Percentiles rank a stretch among this genome's conserved stretches.
phyloP scores from a whole-genome alignment of 768 basidiomycete species.

The Lactifluus pinguis region DNA sequence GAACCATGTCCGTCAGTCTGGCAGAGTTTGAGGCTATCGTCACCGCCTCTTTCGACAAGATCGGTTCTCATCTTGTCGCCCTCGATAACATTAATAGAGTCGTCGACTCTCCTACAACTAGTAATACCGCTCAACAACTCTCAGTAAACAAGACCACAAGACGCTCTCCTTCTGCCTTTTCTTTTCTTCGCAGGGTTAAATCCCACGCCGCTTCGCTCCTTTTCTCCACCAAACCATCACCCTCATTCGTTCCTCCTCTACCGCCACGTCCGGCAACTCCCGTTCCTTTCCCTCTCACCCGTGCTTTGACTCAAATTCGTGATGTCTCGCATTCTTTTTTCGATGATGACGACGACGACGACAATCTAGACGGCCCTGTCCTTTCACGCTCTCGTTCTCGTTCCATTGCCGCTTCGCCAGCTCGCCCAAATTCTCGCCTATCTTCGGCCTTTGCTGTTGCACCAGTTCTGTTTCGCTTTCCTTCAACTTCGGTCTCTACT shows the following conservation, averaged over 20 bases:
- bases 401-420: background rate
- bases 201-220: conserved; percentile 4
- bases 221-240: background rate
- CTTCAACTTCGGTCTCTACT: background rate
- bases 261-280: background rate
- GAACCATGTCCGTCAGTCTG: background rate
- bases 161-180: background rate
- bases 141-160: background rate
- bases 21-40: conserved; percentile 16
- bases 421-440: background rate
- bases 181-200: conserved; percentile 11
- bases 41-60: conserved; percentile 16
- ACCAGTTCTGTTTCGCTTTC: background rate
- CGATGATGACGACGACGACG: conserved; percentile 2
- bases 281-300: background rate
- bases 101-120: background rate
- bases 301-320: background rate
- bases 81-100: background rate
- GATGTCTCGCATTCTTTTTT: background rate
- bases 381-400: background rate
- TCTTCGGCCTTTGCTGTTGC: conserved; percentile 4
- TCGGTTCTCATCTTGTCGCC: conserved; percentile 5
- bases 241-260: conserved; percentile 1
- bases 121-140: background rate
- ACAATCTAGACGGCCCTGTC: background rate